Conservation (phyloP, 108 stramenopile species). For the Nitzschia palea region DNA sequence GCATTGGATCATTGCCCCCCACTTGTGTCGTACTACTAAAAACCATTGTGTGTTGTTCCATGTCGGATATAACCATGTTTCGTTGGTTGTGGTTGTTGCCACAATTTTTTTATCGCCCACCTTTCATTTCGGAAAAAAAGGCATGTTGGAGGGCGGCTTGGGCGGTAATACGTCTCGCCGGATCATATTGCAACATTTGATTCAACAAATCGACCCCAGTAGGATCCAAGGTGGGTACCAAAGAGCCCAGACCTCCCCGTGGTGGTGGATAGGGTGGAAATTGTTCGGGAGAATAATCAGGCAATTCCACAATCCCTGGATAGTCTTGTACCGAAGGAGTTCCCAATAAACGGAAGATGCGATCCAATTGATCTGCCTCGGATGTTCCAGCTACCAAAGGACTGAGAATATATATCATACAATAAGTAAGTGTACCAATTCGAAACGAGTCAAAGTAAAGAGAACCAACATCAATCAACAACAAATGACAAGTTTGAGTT, state of each 20-base stretch:
- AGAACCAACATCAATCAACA: slow-evolving; percentile 3
- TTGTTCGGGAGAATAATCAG: slow-evolving; percentile 77
- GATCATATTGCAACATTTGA: slow-evolving; percentile 93
- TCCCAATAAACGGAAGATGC: slow-evolving; percentile 89
- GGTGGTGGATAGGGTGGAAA: slow-evolving; percentile 85
- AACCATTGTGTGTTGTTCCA: no score
- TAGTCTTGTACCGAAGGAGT: slow-evolving; percentile 78
- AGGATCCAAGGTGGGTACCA: slow-evolving; percentile 84
- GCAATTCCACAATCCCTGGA: slow-evolving; percentile 93
- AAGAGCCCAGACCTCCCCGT: slow-evolving; percentile 67
- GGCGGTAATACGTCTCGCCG: slow-evolving; percentile 86
- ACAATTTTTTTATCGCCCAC: slow-evolving; percentile 19
- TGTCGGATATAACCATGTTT: no score
- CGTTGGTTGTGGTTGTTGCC: not conserved
- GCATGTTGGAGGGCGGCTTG: slow-evolving; percentile 93
- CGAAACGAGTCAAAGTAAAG: not conserved
- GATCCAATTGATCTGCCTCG: slow-evolving; percentile 90
- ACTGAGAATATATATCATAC: slow-evolving; percentile 12
- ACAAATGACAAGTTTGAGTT: no score
- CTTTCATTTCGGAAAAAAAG: slow-evolving; percentile 88
- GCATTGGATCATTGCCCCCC: no score
- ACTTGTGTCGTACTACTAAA: no score
- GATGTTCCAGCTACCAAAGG: slow-evolving; percentile 89
- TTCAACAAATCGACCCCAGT: slow-evolving; percentile 84
- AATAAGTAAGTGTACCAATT: not conserved